Percentiles rank a stretch among this genome's conserved stretches.
Conservation (phyloP, 2,329 filamentous ascomycete genomes). For the Coleophoma cylindrospora region DNA sequence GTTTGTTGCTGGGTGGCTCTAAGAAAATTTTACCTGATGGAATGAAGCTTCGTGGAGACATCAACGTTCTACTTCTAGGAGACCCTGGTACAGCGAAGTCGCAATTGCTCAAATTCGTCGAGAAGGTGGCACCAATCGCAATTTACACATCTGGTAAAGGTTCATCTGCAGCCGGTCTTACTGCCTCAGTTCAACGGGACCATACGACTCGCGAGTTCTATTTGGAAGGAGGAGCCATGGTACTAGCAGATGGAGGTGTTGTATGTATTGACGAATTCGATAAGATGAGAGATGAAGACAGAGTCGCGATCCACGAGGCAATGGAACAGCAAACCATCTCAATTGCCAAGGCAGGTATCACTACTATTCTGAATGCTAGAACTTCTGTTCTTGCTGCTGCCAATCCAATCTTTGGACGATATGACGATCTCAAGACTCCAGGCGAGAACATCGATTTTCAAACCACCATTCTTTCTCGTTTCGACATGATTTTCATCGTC, state of each 20-base stretch:
- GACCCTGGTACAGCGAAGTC: conserved; percentile 98
- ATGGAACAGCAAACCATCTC: conserved; percentile 99
- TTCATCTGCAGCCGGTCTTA: conserved; percentile 94
- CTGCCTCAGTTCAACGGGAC: conserved; percentile 92
- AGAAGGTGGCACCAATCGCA: conserved; percentile 91
- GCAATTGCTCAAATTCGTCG: conserved; percentile 93
- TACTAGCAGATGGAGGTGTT: conserved; percentile 91
- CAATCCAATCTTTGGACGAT: conserved; percentile 95
- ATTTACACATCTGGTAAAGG: conserved; percentile 99
- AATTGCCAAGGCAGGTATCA: conserved; percentile 97
- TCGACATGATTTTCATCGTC: conserved; percentile 99
- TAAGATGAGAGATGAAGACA: conserved; percentile 98
- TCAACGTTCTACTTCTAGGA: conserved; percentile 94
- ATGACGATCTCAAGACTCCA: conserved; percentile 95
- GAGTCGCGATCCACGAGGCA: conserved; percentile 97
- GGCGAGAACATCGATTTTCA: conserved; percentile 99
- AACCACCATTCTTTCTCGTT: conserved; percentile 94
- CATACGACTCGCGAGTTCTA: conserved; percentile 93
- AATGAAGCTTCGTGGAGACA: conserved; percentile 96
- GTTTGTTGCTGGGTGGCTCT: conserved; percentile 86
- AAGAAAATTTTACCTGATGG: conserved; percentile 98
- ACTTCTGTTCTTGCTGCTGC: conserved; percentile 94
- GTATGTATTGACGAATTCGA: conserved; percentile 99
- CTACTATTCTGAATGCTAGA: conserved; percentile 91
- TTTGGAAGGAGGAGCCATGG: conserved; percentile 96